Conservation (phyloP, 1,284 basidiomycete genomes). For the Sporisorium scitamineum region DNA sequence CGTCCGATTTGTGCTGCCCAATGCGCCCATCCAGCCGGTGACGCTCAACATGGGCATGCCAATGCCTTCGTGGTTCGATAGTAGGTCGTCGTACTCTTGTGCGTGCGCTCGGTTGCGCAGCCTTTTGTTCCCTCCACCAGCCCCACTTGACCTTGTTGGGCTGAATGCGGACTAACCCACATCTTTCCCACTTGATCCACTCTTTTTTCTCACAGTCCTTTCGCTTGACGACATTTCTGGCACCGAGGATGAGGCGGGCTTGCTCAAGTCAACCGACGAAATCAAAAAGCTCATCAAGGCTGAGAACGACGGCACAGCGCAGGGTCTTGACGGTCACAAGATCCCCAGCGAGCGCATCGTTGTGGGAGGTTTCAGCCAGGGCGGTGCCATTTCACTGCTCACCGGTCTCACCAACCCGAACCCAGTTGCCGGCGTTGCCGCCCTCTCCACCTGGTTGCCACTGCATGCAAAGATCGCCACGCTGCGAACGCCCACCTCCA, state of each 20-base stretch:
- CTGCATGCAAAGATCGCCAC: conserved; percentile 58
- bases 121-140: neutral
- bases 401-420: conserved; percentile 54
- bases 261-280: conserved; percentile 56
- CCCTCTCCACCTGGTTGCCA: conserved; percentile 66
- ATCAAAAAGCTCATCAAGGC: conserved; percentile 62
- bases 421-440: conserved; percentile 60
- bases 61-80: conserved; percentile 69
- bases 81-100: conserved; percentile 60
- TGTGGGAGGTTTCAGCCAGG: conserved; percentile 62
- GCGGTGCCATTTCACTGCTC: conserved; percentile 64
- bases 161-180: neutral
- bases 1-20: conserved; percentile 67
- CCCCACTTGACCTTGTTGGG: neutral
- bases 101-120: conserved; percentile 25
- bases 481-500: conserved; percentile 43
- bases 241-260: conserved; percentile 64
- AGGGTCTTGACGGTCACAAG: conserved; percentile 53
- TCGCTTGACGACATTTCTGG: conserved; percentile 61
- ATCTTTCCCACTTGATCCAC: neutral
- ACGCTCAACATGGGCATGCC: conserved; percentile 67
- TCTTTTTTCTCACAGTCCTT: conserved; percentile 15
- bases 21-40: conserved; percentile 67
- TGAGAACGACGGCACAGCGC: conserved; percentile 59
- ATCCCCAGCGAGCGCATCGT: conserved; percentile 64